These are phyloP conservation scores for Thalassiosira mediterranea DNA, from an alignment of 352 stramenopile genomes.

Conservation along the genomic window DNA sequence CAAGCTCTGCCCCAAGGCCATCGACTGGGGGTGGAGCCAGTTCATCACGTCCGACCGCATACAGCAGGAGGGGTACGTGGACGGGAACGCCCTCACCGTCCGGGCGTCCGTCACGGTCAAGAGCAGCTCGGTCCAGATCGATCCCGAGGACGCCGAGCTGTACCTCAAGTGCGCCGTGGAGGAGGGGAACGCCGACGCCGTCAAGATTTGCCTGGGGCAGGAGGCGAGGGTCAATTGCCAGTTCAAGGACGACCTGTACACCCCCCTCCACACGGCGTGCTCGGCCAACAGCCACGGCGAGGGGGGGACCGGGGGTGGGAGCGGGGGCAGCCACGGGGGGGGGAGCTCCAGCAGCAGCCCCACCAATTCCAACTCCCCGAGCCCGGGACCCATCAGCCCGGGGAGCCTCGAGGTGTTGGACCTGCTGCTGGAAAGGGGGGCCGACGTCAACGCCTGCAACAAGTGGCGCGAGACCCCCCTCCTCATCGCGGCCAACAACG, in stretches of 20 bases:
- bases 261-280: slow-evolving; percentile 81
- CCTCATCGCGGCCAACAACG: slow-evolving; percentile 83
- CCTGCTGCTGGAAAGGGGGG: slow-evolving; percentile 73
- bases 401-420: slow-evolving; percentile 77
- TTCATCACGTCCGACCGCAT: slow-evolving; percentile 85
- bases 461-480: slow-evolving; percentile 84
- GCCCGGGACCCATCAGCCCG: slow-evolving; percentile 31
- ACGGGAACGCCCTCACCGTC: slow-evolving; percentile 70
- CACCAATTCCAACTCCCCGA: slow-evolving; percentile 26
- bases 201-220: slow-evolving; percentile 74
- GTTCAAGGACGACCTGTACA: slow-evolving; percentile 86
- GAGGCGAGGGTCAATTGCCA: slow-evolving; percentile 83
- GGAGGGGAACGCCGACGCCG: slow-evolving; percentile 79
- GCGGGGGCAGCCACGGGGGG: neutral
- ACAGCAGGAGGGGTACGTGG: slow-evolving; percentile 79
- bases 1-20: slow-evolving; percentile 84
- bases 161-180: slow-evolving; percentile 85
- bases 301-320: neutral
- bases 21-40: slow-evolving; percentile 85
- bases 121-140: slow-evolving; percentile 70
- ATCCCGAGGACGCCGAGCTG: slow-evolving; percentile 80
- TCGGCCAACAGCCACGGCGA: slow-evolving; percentile 51
- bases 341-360: slow-evolving; percentile 25
- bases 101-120: slow-evolving; percentile 82
- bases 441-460: slow-evolving; percentile 83